phyloP scores from a whole-genome alignment of 2,329 filamentous ascomycete species.

The Colletotrichum chlorophyti region DNA sequence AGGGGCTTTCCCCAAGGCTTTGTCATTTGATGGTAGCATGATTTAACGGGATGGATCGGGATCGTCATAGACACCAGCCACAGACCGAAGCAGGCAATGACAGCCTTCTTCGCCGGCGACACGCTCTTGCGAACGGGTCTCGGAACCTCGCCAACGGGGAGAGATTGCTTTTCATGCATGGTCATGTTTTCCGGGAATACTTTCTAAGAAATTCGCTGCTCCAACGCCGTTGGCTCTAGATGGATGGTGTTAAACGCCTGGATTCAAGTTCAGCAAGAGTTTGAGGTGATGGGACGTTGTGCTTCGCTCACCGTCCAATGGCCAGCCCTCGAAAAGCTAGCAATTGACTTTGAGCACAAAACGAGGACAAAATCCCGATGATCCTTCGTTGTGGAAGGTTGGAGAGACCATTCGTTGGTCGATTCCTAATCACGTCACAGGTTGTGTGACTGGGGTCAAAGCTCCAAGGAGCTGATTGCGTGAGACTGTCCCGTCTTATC shows the following conservation, averaged over 20 bases:
- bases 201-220: too few relatives aligned
- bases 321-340: not conserved
- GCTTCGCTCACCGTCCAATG: not conserved
- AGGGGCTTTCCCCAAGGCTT: conserved; percentile 34
- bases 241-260: too few relatives aligned
- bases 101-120: conserved; percentile 13
- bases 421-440: conserved; percentile 13
- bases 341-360: not conserved
- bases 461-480: conserved; percentile 16
- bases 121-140: not conserved
- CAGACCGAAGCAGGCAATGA: conserved; percentile 27
- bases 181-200: too few relatives aligned
- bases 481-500: conserved; percentile 15
- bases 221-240: too few relatives aligned
- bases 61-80: conserved; percentile 15
- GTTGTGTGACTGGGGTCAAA: conserved; percentile 17
- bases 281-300: too few relatives aligned
- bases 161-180: conserved; percentile 11
- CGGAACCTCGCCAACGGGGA: not conserved
- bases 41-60: conserved; percentile 9
- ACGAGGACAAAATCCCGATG: not conserved
- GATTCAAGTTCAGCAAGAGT: too few relatives aligned
- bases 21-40: conserved; percentile 22
- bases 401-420: not conserved
- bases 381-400: not conserved